Evolutionary conservation across 2,329 filamentous ascomycete genomes (phyloP).

Genomic region (Fusarium sp.): DNA sequence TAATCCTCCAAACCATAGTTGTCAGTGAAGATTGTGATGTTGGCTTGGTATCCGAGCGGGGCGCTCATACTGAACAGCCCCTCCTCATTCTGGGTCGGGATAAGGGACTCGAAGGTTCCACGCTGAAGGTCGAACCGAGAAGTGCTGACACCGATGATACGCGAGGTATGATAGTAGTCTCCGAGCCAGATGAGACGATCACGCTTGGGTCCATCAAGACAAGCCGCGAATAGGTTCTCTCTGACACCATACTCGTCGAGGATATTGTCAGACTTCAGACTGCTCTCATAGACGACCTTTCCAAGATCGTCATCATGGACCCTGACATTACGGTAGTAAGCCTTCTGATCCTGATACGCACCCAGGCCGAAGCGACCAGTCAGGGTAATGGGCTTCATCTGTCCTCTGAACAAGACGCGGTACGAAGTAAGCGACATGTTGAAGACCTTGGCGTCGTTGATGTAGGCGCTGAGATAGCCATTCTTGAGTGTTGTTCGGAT

Average conservation of each 20-base stretch:
- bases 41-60: slow-evolving; percentile 9
- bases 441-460: neutral
- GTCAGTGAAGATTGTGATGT: neutral
- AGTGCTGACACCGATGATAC: slow-evolving; percentile 15
- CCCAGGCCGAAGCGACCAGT: slow-evolving; percentile 6
- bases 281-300: neutral
- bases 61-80: slow-evolving; percentile 5
- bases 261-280: neutral
- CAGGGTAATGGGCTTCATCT: neutral
- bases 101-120: slow-evolving; percentile 8
- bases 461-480: neutral
- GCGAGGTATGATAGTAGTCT: slow-evolving; percentile 15
- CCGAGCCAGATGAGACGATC: slow-evolving; percentile 15
- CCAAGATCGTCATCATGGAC: neutral
- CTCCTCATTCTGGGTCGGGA: slow-evolving; percentile 8
- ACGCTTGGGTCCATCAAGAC: slow-evolving; percentile 14
- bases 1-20: slow-evolving; percentile 10
- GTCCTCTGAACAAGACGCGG: neutral
- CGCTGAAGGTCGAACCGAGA: slow-evolving; percentile 8
- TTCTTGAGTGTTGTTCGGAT: neutral
- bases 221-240: slow-evolving; percentile 1
- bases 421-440: neutral
- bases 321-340: slow-evolving; percentile 8
- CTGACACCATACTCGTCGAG: slow-evolving; percentile 3
- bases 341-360: slow-evolving; percentile 9